phyloP scores from a whole-genome alignment of 768 basidiomycete genomes.

The Pleurotus giganteus region DNA sequence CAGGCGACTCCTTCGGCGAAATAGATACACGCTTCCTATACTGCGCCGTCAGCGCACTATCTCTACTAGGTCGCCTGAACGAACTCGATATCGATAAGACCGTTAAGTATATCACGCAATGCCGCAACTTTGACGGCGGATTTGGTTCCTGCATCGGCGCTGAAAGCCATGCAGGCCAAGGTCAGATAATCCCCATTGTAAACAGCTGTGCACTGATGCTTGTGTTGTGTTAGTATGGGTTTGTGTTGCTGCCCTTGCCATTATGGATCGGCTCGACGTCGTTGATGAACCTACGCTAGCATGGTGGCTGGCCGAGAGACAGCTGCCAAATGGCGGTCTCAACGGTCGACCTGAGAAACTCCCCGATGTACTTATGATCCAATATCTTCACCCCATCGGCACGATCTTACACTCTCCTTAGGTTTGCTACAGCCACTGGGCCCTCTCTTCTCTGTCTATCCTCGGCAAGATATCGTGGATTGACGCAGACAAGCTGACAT shows the following conservation, averaged over 20 bases:
- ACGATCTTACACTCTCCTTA: conserved; percentile 27
- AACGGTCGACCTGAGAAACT: conserved; percentile 98
- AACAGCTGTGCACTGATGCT: not conserved
- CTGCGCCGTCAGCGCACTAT: conserved; percentile 80
- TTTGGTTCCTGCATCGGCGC: conserved; percentile 84
- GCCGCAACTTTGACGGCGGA: conserved; percentile 94
- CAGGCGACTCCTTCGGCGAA: conserved; percentile 92
- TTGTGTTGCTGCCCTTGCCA: conserved; percentile 83
- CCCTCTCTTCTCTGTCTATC: conserved; percentile 85
- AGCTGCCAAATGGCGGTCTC: conserved; percentile 89
- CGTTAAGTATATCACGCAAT: conserved; percentile 68
- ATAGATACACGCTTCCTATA: conserved; percentile 89
- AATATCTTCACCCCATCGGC: not conserved
- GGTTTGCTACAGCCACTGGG: conserved; percentile 99
- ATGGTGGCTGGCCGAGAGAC: conserved; percentile 95
- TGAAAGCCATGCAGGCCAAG: conserved; percentile 92
- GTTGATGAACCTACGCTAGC: conserved; percentile 68
- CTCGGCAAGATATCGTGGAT: conserved; percentile 86
- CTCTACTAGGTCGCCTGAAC: conserved; percentile 74
- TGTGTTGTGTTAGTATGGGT: conserved; percentile 70
- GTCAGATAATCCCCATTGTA: conserved; percentile 35
- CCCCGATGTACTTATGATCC: conserved; percentile 69
- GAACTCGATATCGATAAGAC: conserved; percentile 67
- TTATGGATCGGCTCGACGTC: conserved; percentile 78
- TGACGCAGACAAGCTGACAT: conserved; percentile 69